Conservation (phyloP, 148 eudicot species). For the Amaranthus hypochondriacus region DNA sequence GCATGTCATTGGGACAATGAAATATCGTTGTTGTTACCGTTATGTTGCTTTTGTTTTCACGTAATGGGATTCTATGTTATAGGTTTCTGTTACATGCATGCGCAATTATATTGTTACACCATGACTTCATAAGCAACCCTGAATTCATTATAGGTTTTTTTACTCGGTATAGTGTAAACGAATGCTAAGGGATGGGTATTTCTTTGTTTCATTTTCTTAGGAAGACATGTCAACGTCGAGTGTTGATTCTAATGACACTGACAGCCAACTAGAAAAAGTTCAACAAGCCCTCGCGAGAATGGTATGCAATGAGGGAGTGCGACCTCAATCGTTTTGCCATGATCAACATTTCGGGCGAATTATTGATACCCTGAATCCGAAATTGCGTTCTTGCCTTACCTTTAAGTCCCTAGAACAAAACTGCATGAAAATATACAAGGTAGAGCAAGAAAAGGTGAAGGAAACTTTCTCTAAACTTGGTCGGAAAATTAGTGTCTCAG, state of each 20-base stretch:
- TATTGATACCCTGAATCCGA: background rate
- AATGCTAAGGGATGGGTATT: no score
- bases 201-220: no score
- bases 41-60: no score
- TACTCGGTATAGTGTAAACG: no score
- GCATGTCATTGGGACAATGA: no score
- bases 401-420: background rate
- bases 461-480: conserved; percentile 9
- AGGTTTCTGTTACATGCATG: no score
- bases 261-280: background rate
- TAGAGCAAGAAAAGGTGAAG: background rate
- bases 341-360: background rate
- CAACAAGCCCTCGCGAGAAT: background rate
- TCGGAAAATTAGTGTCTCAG: conserved; percentile 16
- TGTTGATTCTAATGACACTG: background rate
- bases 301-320: conserved; percentile 8
- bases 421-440: conserved; percentile 14
- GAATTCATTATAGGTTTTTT: no score
- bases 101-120: no score
- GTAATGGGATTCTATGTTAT: no score
- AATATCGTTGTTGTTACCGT: no score
- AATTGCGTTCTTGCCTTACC: background rate
- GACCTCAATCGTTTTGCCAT: background rate
- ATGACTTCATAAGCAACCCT: no score
- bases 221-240: background rate